Evolutionary conservation across 768 basidiomycete species (phyloP), one percentile per base, ranked within the genome.

Genomic region (Gymnopilus junonius): DNA sequence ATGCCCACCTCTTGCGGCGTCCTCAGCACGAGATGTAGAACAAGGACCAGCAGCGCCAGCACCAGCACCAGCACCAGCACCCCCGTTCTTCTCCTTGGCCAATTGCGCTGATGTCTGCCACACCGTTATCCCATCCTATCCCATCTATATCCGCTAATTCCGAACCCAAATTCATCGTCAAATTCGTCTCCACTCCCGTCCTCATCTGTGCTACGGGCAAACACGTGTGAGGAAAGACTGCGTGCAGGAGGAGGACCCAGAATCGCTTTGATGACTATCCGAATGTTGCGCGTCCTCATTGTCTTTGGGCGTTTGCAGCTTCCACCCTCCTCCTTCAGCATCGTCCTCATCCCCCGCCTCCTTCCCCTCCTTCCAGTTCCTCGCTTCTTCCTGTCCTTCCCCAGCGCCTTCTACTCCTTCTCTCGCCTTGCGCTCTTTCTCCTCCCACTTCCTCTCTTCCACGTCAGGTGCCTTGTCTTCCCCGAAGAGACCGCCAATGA

Each of bases 201-300:
- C 1, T 68, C 63, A 29, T 72, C 71, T 1, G 57, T 32, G 42
- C 65, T 72, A 55, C 78, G 79, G 0, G 79, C 79, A 45, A 82
- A 82, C 5, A 79, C 74, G 17, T 79, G 80, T 1, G 80, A 82
- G 1, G 80, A 79, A 31, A 79, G 73, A 8, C 71, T 65, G 8
- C 73, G 68, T 65, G 8, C 73, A 67, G 7, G 74, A 74, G 55
- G 43, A 65, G 29, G 60, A 56, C 12, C 58, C 61, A 1, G 63
- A 65, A 25, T 65, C 58, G 12, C 39, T 29, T 6, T 51, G 23
- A 11, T 5, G 40, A 14, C 23, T 23, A 15, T 45, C 37, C 8
- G 55, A 29, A 23, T 35, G n/a, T 8, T 8, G 8, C n/a, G 34
- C 21, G 8, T 21, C 8, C 20, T 39, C 12, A 5, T n/a, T n/a